Conservation (phyloP, 2,329 filamentous ascomycete genomes). For the Rasamsonia emersonii region DNA sequence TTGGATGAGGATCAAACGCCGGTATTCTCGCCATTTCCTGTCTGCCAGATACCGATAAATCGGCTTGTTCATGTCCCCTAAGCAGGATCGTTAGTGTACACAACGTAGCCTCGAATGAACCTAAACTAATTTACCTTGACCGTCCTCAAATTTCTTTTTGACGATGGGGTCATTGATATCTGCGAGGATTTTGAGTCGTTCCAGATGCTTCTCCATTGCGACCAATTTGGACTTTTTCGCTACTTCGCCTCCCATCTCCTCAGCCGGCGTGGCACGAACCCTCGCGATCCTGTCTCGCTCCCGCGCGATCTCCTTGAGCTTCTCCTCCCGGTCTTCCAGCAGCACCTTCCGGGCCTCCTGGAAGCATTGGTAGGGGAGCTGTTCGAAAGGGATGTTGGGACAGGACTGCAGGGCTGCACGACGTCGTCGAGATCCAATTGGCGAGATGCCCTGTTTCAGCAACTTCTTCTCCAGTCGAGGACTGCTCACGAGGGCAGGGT, state of each 20-base stretch:
- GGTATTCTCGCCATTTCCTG: conserved; percentile 77
- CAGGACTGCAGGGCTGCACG: conserved; percentile 61
- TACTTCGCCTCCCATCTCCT: conserved; percentile 53
- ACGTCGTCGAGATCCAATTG: conserved; percentile 76
- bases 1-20: conserved; percentile 70
- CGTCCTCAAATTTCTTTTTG: conserved; percentile 91
- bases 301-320: conserved; percentile 61
- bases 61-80: conserved; percentile 91
- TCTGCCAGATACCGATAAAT: conserved; percentile 89
- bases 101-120: conserved; percentile 2
- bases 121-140: conserved; percentile 53
- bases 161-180: conserved; percentile 93
- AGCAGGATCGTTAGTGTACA: conserved; percentile 13
- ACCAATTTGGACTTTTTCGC: conserved; percentile 59
- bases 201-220: conserved; percentile 63
- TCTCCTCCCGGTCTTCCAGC: conserved; percentile 69
- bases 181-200: conserved; percentile 75
- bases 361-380: conserved; percentile 94
- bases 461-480: conserved; percentile 58
- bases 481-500: conserved; percentile 61
- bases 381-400: conserved; percentile 73
- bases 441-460: conserved; percentile 58
- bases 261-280: conserved; percentile 51
- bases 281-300: conserved; percentile 61
- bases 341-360: conserved; percentile 87